phyloP scores from a whole-genome alignment of 257 asterid species.

The Salvia hispanica region DNA sequence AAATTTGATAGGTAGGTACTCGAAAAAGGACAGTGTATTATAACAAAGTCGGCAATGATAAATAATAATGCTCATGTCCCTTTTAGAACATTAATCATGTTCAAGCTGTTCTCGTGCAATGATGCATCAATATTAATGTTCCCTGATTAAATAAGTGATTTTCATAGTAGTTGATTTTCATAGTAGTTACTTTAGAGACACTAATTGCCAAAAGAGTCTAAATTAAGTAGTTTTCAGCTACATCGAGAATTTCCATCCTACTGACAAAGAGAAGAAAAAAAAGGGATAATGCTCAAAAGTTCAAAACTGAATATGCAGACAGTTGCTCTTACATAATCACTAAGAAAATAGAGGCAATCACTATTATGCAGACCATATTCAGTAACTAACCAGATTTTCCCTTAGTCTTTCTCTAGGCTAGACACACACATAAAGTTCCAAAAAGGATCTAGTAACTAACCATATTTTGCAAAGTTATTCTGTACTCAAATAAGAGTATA shows the following conservation, averaged over 20 bases:
- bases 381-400: not conserved
- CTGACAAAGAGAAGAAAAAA: slow-evolving; percentile 3
- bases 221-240: not conserved
- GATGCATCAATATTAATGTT: not conserved
- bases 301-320: not conserved
- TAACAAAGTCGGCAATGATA: not conserved
- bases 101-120: slow-evolving; percentile 1
- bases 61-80: not conserved
- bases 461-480: not conserved
- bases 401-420: slow-evolving; percentile 1
- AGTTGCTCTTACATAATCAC: not conserved
- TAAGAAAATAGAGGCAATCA: slow-evolving; percentile 1
- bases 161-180: not conserved
- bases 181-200: not conserved
- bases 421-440: not conserved
- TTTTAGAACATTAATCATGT: not conserved
- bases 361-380: not conserved
- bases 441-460: not conserved
- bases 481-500: not conserved
- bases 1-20: not conserved
- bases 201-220: not conserved
- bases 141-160: not conserved
- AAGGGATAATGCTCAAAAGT: not conserved
- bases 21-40: not conserved
- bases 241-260: not conserved